Conservation (phyloP, 129 eudicot genomes). For the Tagetes erecta region DNA sequence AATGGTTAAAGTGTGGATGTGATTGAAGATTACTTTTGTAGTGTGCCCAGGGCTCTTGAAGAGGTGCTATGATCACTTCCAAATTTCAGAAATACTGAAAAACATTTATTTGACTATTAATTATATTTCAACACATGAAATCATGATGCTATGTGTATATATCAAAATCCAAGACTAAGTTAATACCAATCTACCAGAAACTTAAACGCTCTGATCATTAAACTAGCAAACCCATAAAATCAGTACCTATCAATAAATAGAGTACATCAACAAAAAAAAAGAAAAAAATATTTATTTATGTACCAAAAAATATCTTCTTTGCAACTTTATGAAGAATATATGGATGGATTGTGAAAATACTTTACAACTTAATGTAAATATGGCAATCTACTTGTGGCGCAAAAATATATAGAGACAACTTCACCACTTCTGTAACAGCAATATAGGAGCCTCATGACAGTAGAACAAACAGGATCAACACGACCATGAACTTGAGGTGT, state of each 20-base stretch:
- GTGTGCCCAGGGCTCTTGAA: background rate
- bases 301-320: background rate
- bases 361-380: slow-evolving; percentile 21
- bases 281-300: background rate
- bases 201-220: background rate
- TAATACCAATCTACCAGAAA: slow-evolving; percentile 9
- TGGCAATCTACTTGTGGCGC: slow-evolving; percentile 21
- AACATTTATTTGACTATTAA: slow-evolving; percentile 9
- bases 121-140: background rate
- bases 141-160: background rate
- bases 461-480: slow-evolving; percentile 29
- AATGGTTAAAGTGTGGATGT: background rate
- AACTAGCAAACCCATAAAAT: slow-evolving; percentile 2
- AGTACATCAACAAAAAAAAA: background rate
- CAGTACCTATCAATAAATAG: background rate
- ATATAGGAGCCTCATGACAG: slow-evolving; percentile 26
- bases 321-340: slow-evolving; percentile 9
- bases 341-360: slow-evolving; percentile 16
- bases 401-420: slow-evolving; percentile 12
- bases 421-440: slow-evolving; percentile 29
- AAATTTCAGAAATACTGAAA: background rate
- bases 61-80: background rate
- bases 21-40: background rate
- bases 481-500: slow-evolving; percentile 37
- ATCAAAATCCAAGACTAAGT: slow-evolving; percentile 1